Conservation (phyloP, 2,329 filamentous ascomycete genomes). For the Parastagonospora nodorum region DNA sequence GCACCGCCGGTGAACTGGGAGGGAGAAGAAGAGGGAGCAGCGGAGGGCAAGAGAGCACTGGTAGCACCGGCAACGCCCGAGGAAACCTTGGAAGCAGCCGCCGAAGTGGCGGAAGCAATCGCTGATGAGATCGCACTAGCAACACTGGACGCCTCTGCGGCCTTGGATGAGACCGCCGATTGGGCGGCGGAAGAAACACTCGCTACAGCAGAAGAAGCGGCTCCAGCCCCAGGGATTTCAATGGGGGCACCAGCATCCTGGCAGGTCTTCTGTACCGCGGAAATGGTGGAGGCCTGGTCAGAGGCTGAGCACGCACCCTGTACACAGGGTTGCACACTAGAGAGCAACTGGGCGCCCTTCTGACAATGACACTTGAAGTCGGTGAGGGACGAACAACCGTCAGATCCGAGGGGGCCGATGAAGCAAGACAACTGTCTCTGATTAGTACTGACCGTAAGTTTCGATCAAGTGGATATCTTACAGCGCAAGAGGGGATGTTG, state of each 20-base stretch:
- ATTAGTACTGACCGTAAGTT: constrained; percentile 18
- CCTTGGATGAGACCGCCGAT: constrained; percentile 2
- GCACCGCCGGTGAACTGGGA: constrained; percentile 44
- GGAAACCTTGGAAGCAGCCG: constrained; percentile 13
- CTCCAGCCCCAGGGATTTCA: constrained; percentile 26
- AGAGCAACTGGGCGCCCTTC: constrained; percentile 49
- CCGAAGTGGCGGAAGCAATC: constrained; percentile 13
- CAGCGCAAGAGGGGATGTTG: constrained; percentile 54
- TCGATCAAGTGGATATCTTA: constrained; percentile 33
- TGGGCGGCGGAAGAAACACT: constrained; percentile 6
- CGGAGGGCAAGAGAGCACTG: constrained; percentile 1
- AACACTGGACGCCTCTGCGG: constrained; percentile 7
- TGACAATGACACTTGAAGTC: constrained; percentile 55
- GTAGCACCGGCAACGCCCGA: constrained; percentile 12
- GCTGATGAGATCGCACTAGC: constrained; percentile 16
- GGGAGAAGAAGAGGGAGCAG: constrained; percentile 14
- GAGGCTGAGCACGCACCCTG: constrained; percentile 46
- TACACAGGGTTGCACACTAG: constrained; percentile 54
- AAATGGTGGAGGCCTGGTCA: constrained; percentile 44
- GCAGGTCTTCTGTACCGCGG: constrained; percentile 41
- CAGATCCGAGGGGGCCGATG: constrained; percentile 45
- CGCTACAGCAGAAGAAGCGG: constrained; percentile 11
- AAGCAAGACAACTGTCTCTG: constrained; percentile 54
- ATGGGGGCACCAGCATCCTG: constrained; percentile 36
- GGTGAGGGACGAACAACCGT: constrained; percentile 53